Percentiles rank a stretch among this genome's conserved stretches.
Evolutionary conservation across 1,139 yeast species (phyloP).

Genomic region (Taiozyma sp.): DNA sequence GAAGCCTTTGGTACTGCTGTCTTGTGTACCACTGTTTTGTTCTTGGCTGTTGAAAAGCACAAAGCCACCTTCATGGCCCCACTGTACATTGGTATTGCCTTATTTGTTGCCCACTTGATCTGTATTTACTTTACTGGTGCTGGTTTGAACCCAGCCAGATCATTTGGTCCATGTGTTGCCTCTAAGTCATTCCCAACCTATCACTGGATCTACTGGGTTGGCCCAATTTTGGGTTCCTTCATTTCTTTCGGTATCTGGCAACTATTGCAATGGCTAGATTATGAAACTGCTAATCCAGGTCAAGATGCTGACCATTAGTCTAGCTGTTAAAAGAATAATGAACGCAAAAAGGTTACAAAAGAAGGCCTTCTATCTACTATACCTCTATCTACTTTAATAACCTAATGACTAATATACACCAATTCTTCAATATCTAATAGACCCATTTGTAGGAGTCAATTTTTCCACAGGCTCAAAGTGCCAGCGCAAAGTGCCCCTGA

Average conservation of each 20-base stretch:
- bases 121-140: constrained; percentile 88
- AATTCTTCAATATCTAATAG: background rate
- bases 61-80: constrained; percentile 79
- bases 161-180: constrained; percentile 82
- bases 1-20: constrained; percentile 80
- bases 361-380: background rate
- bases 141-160: constrained; percentile 88
- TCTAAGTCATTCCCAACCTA: constrained; percentile 68
- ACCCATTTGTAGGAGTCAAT: background rate
- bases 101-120: constrained; percentile 79
- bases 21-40: constrained; percentile 71
- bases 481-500: background rate
- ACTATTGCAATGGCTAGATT: constrained; percentile 59
- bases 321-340: background rate
- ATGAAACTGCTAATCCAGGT: constrained; percentile 70
- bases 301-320: constrained; percentile 44
- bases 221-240: constrained; percentile 69
- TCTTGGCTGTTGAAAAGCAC: constrained; percentile 83
- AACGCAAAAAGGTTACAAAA: background rate
- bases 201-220: constrained; percentile 94
- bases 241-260: constrained; percentile 69
- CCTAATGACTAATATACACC: constrained; percentile 2
- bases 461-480: background rate
- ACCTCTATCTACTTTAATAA: background rate
- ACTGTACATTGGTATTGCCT: constrained; percentile 74